Evolutionary conservation across 176 grass and related monocot genomes (phyloP).

Genomic region (Puccinellia tenuiflora): DNA sequence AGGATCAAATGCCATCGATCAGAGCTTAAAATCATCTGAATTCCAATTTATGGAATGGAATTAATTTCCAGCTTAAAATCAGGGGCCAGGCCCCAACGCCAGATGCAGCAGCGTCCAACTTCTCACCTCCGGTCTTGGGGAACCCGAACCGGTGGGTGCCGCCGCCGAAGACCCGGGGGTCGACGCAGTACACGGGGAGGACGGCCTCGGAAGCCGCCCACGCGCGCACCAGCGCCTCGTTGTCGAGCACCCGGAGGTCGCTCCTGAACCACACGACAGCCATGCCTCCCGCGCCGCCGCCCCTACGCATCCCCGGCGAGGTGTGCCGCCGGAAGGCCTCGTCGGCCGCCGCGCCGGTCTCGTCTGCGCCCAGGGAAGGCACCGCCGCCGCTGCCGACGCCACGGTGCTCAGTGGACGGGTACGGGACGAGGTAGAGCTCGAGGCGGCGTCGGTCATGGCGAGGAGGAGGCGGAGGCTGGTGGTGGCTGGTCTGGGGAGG

Average conservation of each 20-base stretch:
- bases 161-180: conserved; percentile 49
- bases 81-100: not conserved
- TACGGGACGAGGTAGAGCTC: not conserved
- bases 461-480: conserved; percentile 22
- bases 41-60: not conserved
- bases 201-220: conserved; percentile 57
- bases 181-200: conserved; percentile 74
- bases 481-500: conserved; percentile 1
- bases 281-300: conserved; percentile 30
- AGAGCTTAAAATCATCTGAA: not conserved
- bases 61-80: not conserved
- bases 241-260: conserved; percentile 78
- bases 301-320: conserved; percentile 34
- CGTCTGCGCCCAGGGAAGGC: conserved; percentile 43
- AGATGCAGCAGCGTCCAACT: not conserved
- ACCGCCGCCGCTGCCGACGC: conserved; percentile 8
- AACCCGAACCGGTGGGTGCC: conserved; percentile 73
- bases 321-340: conserved; percentile 44
- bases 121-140: conserved; percentile 80
- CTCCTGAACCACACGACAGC: conserved; percentile 81
- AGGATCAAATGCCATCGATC: not conserved
- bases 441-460: conserved; percentile 34
- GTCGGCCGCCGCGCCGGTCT: conserved; percentile 28
- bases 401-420: not conserved
- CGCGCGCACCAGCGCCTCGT: conserved; percentile 52